Evolutionary conservation across 345 rosid species (phyloP).

Genomic region (Eucalyptus microcorys): DNA sequence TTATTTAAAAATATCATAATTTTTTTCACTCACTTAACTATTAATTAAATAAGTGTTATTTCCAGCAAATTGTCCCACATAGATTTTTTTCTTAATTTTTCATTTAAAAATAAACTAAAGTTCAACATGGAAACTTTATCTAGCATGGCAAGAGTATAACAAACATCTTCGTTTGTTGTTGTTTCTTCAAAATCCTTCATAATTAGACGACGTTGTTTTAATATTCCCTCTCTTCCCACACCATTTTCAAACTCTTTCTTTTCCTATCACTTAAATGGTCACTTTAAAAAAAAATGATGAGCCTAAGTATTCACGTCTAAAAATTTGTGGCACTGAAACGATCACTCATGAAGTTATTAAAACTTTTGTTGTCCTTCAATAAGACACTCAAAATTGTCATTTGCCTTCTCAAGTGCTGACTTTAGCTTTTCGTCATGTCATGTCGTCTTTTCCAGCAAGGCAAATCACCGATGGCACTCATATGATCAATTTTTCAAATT

Average conservation of each 20-base stretch:
- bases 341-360: background rate
- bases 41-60: no score
- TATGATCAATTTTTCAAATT: no score
- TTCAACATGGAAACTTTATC: background rate
- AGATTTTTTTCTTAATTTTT: background rate
- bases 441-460: rapidly evolving
- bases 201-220: no score
- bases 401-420: background rate
- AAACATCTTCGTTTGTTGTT: background rate
- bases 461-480: no score
- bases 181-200: background rate
- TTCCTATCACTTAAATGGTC: rapidly evolving
- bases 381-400: background rate
- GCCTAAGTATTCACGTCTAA: background rate
- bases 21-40: background rate
- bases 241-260: background rate
- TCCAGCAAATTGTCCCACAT: no score
- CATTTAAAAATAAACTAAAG: no score
- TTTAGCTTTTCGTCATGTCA: rapidly evolving
- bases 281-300: no score
- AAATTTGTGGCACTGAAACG: background rate
- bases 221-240: no score
- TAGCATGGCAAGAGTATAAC: background rate
- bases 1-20: no score
- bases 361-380: background rate